phyloP scores from a whole-genome alignment of 495 filamentous ascomycete genomes.

The Hyaloscypha finlandica region DNA sequence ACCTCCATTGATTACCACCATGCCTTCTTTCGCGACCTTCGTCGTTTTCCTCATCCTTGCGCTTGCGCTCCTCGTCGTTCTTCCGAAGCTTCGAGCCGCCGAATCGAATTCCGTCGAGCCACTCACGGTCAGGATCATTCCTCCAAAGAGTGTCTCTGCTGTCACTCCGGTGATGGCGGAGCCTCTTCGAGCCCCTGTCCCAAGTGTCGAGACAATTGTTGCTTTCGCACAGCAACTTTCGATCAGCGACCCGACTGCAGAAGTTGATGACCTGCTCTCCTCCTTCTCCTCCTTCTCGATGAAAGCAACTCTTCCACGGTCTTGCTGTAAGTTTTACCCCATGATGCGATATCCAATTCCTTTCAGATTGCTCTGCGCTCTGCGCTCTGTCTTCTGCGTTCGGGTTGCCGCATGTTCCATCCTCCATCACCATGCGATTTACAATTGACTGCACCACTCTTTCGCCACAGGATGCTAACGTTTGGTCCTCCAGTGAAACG shows the following conservation, averaged over 20 bases:
- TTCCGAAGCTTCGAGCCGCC: background rate
- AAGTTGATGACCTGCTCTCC: background rate
- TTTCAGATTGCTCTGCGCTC: background rate
- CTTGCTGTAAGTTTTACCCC: background rate
- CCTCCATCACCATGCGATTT: too few species aligned
- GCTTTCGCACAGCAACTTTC: background rate
- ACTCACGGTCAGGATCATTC: background rate
- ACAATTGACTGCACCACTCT: background rate
- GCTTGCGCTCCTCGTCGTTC: background rate
- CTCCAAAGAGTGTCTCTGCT: background rate
- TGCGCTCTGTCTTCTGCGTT: too few species aligned
- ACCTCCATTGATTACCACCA: background rate
- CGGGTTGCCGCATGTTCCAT: too few species aligned
- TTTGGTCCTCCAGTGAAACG: background rate
- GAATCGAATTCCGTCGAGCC: background rate
- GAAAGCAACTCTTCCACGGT: background rate
- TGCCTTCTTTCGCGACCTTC: background rate
- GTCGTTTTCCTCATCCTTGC: background rate
- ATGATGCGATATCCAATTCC: background rate
- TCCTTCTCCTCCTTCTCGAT: background rate
- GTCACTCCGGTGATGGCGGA: background rate
- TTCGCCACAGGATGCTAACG: background rate
- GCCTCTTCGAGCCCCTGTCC: background rate
- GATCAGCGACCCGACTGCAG: background rate
- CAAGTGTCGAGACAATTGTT: background rate